Conservation (phyloP, 371 early-diverging fungal genomes). For the Sporodiniella umbellata region DNA sequence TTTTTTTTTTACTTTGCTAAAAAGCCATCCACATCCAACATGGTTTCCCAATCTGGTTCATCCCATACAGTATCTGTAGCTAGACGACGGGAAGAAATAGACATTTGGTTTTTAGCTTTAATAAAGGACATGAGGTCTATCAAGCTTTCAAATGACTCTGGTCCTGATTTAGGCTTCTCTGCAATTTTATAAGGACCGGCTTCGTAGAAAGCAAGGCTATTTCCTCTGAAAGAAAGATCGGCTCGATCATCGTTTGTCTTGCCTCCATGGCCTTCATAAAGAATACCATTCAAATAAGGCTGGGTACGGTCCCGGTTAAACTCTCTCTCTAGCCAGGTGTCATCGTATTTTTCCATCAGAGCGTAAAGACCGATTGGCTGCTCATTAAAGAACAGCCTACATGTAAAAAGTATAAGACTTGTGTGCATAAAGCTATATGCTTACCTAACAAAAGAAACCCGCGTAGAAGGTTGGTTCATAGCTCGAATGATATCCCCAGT, state of each 20-base stretch:
- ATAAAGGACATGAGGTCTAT: constrained; percentile 28
- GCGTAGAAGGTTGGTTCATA: constrained; percentile 19
- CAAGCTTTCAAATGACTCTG: constrained; percentile 11
- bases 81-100: not conserved
- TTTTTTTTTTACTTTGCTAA: constrained; percentile 23
- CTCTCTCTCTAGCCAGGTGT: constrained; percentile 24
- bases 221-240: constrained; percentile 27
- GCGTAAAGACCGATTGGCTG: constrained; percentile 26
- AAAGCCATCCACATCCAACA: constrained; percentile 30
- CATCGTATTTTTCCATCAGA: constrained; percentile 32
- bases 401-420: not conserved
- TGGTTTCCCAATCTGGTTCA: constrained; percentile 23
- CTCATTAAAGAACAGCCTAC: constrained; percentile 29
- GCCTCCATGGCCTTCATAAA: constrained; percentile 26
- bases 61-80: not conserved
- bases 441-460: constrained; percentile 26
- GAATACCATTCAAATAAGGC: constrained; percentile 14
- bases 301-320: constrained; percentile 10
- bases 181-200: constrained; percentile 17
- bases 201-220: constrained; percentile 11
- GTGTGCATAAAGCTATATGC: not conserved
- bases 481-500: constrained; percentile 22
- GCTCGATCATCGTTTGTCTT: constrained; percentile 3
- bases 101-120: constrained; percentile 13
- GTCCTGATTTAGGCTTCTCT: constrained; percentile 12